phyloP scores from a whole-genome alignment of 306 rosid genomes.

The Cucurbita moschata region DNA sequence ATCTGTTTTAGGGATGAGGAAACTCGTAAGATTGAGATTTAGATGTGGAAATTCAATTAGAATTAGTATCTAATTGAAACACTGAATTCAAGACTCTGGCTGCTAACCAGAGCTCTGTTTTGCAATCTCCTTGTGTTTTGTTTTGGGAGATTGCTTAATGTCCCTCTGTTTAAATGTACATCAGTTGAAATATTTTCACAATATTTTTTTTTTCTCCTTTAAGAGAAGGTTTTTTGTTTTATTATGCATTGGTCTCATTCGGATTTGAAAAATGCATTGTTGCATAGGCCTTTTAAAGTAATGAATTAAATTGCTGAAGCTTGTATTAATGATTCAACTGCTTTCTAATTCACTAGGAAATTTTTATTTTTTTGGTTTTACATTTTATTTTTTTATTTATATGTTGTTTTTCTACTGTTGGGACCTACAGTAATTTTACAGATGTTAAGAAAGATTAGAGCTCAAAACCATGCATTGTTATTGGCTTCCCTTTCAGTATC shows the following conservation, averaged over 20 bases:
- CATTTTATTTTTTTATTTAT: neutral
- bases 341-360: neutral
- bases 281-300: neutral
- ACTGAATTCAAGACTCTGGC: neutral
- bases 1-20: no score
- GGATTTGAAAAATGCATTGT: neutral
- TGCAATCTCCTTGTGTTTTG: neutral
- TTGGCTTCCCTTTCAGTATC: neutral
- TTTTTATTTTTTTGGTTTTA: neutral
- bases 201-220: neutral
- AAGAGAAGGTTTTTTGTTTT: neutral
- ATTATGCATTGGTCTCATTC: neutral
- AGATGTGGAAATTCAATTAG: neutral
- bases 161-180: neutral
- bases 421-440: neutral
- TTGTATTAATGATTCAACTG: neutral
- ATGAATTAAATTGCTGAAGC: neutral
- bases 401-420: neutral
- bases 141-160: neutral
- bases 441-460: neutral
- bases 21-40: neutral
- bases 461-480: neutral
- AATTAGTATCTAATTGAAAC: neutral
- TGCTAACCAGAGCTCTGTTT: neutral
- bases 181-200: neutral